Percentiles rank a stretch among this genome's conserved stretches.
phyloP scores from a whole-genome alignment of 805 yeast species.

The Torulaspora indica region DNA sequence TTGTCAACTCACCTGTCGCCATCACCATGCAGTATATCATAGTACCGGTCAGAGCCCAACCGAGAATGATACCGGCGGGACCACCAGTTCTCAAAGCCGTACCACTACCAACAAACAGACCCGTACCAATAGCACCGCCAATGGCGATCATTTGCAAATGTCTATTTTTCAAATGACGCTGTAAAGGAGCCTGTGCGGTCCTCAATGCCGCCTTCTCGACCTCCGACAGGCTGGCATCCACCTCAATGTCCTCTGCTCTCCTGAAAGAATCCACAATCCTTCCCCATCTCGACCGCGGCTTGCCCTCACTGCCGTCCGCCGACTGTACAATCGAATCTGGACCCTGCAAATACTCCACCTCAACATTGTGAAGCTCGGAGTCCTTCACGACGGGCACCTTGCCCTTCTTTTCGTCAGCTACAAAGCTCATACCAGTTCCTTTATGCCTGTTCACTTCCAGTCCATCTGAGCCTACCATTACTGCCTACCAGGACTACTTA shows the following conservation, averaged over 20 bases:
- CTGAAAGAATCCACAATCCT: slow-evolving; percentile 48
- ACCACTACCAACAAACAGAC: slow-evolving; percentile 71
- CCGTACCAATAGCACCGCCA: slow-evolving; percentile 73
- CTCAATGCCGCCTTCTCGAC: slow-evolving; percentile 45
- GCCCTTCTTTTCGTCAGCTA: slow-evolving; percentile 3
- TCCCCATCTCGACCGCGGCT: slow-evolving; percentile 38
- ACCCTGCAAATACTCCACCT: slow-evolving; percentile 13
- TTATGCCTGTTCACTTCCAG: not conserved
- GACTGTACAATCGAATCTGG: slow-evolving; percentile 8
- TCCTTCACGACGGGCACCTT: slow-evolving; percentile 5
- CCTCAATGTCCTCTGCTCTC: slow-evolving; percentile 35
- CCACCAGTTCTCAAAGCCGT: slow-evolving; percentile 58
- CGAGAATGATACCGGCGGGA: slow-evolving; percentile 57
- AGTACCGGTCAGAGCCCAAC: slow-evolving; percentile 50
- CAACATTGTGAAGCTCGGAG: slow-evolving; percentile 11
- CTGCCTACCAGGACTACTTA: not conserved
- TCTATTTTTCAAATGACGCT: slow-evolving; percentile 50
- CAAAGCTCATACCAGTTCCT: not conserved
- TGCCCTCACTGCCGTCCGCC: not conserved
- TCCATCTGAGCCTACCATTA: not conserved
- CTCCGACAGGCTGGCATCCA: slow-evolving; percentile 40
- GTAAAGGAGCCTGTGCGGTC: slow-evolving; percentile 53
- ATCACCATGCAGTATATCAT: slow-evolving; percentile 57
- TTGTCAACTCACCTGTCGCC: slow-evolving; percentile 57
- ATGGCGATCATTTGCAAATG: slow-evolving; percentile 62